Evolutionary conservation across 106 monocot species (phyloP), one percentile per base, ranked within the genome.

Genomic region (Ottelia alismoides): DNA sequence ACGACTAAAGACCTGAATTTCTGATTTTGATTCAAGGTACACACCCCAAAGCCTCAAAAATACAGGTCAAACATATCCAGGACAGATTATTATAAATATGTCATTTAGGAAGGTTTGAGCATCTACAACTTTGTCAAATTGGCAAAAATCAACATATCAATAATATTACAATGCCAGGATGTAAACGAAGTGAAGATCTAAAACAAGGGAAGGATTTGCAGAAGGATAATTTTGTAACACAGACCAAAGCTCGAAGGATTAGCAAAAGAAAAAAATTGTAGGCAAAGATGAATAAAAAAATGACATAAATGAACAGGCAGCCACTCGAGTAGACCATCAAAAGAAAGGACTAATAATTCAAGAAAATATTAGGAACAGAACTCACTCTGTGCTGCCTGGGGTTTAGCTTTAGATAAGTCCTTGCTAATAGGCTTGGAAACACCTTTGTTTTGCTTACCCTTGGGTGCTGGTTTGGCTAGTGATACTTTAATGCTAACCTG

Each of bases 401-500:
- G 29, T 55, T 53, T 88, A 14, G 65, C 76, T 56, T 62, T 82
- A 5, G 68, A 11, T 53, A 28, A 25, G 48, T 75, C 74, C 20
- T 57, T 80, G 58, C 27, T 70, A 35, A 20, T 66, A 74, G 57
- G 57, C 51, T 60, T 77, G 25, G 46, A 28, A 28, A 52, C 65
- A 58, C 69, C 78, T 64, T 80, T 83, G 27, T 61, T 83, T 74
- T 77, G 74, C 65, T 78, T 84, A 23, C 44, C 57, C 63, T 84
- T 88, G 22, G 66, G 77, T 7, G 65, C 47, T 57, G 88, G 88
- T 51, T 88, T 94, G 65, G 94, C 88, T 11, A 88, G 57, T 56
- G 94, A 78, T 22, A 94, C 88, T 60, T 81, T 88, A 55, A 94
- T 51, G 68, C 69, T 81, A 59, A 84, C 71, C 94, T 93, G 72